Percentiles rank a stretch among this genome's conserved stretches.
Conservation (phyloP, 305 asterid genomes). For the Coffea humblotiana region DNA sequence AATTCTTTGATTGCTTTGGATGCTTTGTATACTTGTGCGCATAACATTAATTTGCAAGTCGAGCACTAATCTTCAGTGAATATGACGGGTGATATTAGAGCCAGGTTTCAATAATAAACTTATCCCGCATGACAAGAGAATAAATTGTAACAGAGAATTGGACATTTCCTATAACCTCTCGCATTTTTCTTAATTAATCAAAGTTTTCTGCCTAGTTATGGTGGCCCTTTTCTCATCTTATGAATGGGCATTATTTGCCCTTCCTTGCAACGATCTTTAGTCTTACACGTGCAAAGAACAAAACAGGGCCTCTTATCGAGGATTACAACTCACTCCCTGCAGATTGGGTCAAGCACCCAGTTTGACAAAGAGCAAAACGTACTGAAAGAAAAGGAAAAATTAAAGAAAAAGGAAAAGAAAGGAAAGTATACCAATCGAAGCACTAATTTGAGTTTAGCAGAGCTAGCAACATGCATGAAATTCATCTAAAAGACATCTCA, state of each 20-base stretch:
- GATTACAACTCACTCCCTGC: background rate
- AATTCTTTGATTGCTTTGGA: background rate
- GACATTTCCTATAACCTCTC: background rate
- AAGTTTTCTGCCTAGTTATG: too few species aligned
- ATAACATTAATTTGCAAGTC: background rate
- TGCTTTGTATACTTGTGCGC: background rate
- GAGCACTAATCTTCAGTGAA: background rate
- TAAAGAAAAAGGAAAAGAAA: background rate
- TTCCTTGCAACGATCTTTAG: background rate
- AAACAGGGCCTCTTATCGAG: background rate
- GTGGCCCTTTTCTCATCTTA: too few species aligned
- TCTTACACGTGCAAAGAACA: background rate
- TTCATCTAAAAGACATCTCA: background rate
- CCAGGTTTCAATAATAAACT: background rate
- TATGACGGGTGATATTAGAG: background rate
- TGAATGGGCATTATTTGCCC: background rate
- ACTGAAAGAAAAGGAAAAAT: background rate
- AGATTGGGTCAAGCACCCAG: background rate
- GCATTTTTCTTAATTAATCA: background rate
- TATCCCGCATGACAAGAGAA: background rate
- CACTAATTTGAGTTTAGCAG: background rate
- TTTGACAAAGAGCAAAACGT: background rate
- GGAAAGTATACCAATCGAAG: background rate
- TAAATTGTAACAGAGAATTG: background rate
- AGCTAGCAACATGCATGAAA: background rate